Conservation (phyloP, 202 grass and related monocot species). For the Saccharum hybrid region DNA sequence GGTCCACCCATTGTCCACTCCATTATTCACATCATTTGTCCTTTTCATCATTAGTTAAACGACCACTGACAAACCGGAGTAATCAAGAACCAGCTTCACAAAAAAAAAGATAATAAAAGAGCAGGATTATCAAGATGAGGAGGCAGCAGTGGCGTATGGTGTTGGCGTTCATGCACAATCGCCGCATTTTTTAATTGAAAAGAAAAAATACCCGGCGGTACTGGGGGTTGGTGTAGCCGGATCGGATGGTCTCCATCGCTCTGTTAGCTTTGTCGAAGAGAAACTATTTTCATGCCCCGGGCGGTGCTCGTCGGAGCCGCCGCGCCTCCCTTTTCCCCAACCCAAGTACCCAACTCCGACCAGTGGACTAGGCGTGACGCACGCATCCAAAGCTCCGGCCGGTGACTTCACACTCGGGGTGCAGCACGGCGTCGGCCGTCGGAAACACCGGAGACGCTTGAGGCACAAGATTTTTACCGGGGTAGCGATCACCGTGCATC, state of each 20-base stretch:
- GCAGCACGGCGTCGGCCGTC: not conserved
- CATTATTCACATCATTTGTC: not conserved
- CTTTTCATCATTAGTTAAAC: not conserved
- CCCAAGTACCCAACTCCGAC: not conserved
- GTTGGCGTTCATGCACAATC: slow-evolving; percentile 38
- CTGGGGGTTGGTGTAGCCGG: slow-evolving; percentile 47
- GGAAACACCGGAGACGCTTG: slow-evolving; percentile 43
- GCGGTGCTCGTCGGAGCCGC: not conserved
- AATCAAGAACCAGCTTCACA: not conserved
- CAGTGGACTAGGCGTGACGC: not conserved
- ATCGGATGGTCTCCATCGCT: not conserved
- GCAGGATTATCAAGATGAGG: not conserved
- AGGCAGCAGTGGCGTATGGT: slow-evolving; percentile 1
- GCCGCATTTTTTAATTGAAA: not conserved
- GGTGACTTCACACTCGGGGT: not conserved
- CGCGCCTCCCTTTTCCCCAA: not conserved
- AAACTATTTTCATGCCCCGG: not conserved
- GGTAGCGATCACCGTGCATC: slow-evolving; percentile 38
- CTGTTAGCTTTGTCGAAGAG: not conserved
- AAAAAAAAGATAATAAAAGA: not conserved
- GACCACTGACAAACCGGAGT: not conserved
- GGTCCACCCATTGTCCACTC: slow-evolving; percentile 5
- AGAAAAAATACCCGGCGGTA: not conserved
- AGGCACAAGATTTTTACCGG: slow-evolving; percentile 42
- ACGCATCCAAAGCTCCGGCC: no score